Conservation (phyloP, 1,284 basidiomycete genomes). For the Pterulicium gracile region DNA sequence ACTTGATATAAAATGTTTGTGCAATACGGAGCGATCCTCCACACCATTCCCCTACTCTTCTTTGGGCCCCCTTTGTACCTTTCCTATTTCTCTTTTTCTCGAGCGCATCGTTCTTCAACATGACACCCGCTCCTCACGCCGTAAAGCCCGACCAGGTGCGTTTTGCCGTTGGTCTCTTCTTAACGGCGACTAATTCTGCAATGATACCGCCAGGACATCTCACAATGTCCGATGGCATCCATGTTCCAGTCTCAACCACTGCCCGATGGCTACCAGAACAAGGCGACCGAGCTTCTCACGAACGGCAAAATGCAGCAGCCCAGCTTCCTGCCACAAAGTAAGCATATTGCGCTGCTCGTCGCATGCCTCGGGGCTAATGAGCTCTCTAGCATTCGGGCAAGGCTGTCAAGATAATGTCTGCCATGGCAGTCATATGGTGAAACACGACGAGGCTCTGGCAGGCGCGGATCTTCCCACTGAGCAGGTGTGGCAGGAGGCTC, state of each 20-base stretch:
- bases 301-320: not conserved
- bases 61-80: not conserved
- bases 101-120: too few relatives aligned
- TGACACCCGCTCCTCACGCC: not conserved
- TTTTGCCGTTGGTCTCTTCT: not conserved
- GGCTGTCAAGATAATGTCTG: not conserved
- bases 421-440: not conserved
- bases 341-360: not conserved
- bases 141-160: not conserved
- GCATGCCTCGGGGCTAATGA: too few relatives aligned
- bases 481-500: not conserved
- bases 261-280: not conserved
- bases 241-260: not conserved
- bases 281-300: not conserved
- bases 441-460: not conserved
- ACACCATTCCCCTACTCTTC: not conserved
- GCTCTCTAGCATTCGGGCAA: not conserved
- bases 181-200: too few relatives aligned
- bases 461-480: not conserved
- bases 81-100: not conserved
- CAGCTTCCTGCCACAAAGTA: not conserved
- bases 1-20: conserved; percentile 1
- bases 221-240: not conserved
- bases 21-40: not conserved
- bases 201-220: not conserved